phyloP scores from a whole-genome alignment of 805 yeast genomes.

The Dipodascus albidus region DNA sequence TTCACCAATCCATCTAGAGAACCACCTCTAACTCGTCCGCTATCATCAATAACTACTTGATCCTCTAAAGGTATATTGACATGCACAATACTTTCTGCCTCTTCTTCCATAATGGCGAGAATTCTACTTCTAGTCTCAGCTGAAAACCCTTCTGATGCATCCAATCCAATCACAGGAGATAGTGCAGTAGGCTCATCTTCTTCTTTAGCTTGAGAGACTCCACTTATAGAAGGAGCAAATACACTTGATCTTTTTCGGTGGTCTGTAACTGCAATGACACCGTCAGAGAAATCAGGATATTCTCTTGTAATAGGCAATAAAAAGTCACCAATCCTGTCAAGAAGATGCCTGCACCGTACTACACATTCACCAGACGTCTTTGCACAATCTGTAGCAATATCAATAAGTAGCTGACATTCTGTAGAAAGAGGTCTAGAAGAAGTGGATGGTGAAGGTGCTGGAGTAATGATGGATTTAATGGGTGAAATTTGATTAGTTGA shows the following conservation, averaged over 20 bases:
- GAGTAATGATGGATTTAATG: conserved; percentile 1
- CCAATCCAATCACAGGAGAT: not conserved
- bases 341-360: conserved; percentile 18
- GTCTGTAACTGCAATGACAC: conserved; percentile 11
- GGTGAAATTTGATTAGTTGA: conserved; percentile 3
- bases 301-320: conserved; percentile 17
- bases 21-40: conserved; percentile 24
- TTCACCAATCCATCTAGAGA: conserved; percentile 21
- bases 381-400: conserved; percentile 23
- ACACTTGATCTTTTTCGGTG: not conserved
- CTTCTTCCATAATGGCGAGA: not conserved
- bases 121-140: not conserved
- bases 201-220: not conserved
- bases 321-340: conserved; percentile 23
- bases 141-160: not conserved
- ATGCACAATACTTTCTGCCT: not conserved
- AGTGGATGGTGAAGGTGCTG: not conserved
- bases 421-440: conserved; percentile 6
- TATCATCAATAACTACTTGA: conserved; percentile 11
- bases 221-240: not conserved
- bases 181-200: not conserved
- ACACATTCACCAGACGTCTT: conserved; percentile 25
- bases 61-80: conserved; percentile 4
- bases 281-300: conserved; percentile 21
- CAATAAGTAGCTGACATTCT: conserved; percentile 11